Conservation (phyloP, 768 basidiomycete species). For the Naganishia antarctica region DNA sequence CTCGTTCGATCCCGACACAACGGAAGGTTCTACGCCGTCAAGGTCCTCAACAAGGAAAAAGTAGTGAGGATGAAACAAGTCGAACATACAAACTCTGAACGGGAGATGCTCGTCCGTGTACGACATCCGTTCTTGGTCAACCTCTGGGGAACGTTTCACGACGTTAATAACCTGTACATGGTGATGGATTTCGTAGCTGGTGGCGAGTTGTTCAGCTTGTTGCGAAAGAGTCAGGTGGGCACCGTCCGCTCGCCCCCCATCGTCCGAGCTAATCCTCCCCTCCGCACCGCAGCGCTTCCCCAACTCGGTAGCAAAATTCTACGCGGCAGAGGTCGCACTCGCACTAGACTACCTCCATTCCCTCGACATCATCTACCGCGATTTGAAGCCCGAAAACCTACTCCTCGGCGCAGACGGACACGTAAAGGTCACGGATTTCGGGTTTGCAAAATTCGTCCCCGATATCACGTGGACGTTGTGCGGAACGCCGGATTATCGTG, state of each 20-base stretch:
- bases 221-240: constrained; percentile 80
- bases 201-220: constrained; percentile 65
- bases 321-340: constrained; percentile 51
- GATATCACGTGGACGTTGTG: constrained; percentile 51
- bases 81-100: constrained; percentile 51
- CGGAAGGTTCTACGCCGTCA: constrained; percentile 91
- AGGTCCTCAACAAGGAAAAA: constrained; percentile 87
- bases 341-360: constrained; percentile 51
- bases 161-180: constrained; percentile 51
- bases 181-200: constrained; percentile 52
- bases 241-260: constrained; percentile 19
- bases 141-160: constrained; percentile 71
- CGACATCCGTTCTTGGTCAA: constrained; percentile 70
- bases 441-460: constrained; percentile 56
- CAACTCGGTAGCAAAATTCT: constrained; percentile 51
- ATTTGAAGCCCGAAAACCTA: constrained; percentile 61
- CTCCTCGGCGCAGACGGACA: constrained; percentile 89
- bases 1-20: constrained; percentile 83
- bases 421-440: constrained; percentile 95
- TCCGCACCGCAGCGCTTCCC: constrained; percentile 47
- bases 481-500: constrained; percentile 51
- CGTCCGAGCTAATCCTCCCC: constrained; percentile 11
- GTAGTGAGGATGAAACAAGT: constrained; percentile 62
- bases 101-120: constrained; percentile 51
- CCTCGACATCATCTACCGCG: constrained; percentile 51